These are phyloP conservation scores for Pseudogymnoascus sp. DNA, from an alignment of 2,329 filamentous ascomycete species.

Conservation along the genomic window DNA sequence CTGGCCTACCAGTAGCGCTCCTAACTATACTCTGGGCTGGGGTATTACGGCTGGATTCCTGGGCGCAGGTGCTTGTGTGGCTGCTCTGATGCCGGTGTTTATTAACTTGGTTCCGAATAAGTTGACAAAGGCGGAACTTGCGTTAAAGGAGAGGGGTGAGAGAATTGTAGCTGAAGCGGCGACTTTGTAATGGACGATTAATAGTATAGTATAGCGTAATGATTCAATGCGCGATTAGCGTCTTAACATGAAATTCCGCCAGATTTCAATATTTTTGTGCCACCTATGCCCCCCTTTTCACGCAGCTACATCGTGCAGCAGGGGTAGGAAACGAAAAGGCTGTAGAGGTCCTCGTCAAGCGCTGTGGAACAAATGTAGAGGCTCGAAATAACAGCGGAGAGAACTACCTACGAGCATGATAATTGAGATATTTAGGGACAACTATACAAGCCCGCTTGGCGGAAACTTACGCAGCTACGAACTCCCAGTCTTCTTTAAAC, in stretches of 20 bases:
- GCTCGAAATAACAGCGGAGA: too few species aligned
- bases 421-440: too few species aligned
- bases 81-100: constrained; percentile 17
- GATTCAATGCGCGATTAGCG: neutral
- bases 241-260: neutral
- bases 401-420: too few species aligned
- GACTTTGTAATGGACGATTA: neutral
- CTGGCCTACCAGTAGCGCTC: constrained; percentile 24
- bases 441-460: too few species aligned
- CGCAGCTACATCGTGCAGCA: too few species aligned
- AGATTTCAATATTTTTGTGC: neutral
- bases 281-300: neutral
- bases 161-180: neutral
- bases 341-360: too few species aligned
- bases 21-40: constrained; percentile 22
- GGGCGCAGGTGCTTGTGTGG: constrained; percentile 15
- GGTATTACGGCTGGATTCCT: constrained; percentile 20
- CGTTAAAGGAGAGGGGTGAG: constrained; percentile 15
- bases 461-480: too few species aligned
- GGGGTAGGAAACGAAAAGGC: too few species aligned
- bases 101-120: constrained; percentile 15
- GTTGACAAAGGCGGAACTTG: constrained; percentile 17
- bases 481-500: too few species aligned
- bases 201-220: neutral
- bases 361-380: too few species aligned